Percentiles rank a stretch among this genome's conserved stretches.
Conservation (phyloP, 2,329 filamentous ascomycete species). For the Penicillium sp. region DNA sequence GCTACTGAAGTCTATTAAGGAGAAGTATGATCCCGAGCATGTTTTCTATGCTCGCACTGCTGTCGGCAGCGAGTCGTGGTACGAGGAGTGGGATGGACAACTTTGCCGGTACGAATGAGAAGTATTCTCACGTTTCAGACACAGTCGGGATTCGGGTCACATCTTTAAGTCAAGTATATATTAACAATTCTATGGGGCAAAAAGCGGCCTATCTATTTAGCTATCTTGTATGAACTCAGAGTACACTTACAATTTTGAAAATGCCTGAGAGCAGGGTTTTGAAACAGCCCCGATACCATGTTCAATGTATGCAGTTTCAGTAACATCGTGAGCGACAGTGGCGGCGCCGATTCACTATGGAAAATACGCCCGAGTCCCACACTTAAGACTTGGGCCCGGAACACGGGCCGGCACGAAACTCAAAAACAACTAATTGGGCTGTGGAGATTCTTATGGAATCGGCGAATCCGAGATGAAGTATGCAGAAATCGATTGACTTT, state of each 20-base stretch:
- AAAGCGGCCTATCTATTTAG: not conserved
- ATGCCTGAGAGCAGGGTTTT: too few species aligned
- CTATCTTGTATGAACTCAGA: too few species aligned
- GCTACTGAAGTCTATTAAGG: conserved; percentile 3
- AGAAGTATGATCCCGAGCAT: conserved; percentile 13
- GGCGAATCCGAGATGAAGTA: too few species aligned
- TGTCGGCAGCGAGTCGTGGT: conserved; percentile 13
- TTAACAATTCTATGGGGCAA: not conserved
- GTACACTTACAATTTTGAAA: too few species aligned
- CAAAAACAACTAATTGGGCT: not conserved
- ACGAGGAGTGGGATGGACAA: conserved; percentile 1
- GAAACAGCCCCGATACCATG: too few species aligned
- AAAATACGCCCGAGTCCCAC: not conserved
- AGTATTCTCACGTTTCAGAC: not conserved
- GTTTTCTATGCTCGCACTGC: conserved; percentile 12
- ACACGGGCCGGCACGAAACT: not conserved
- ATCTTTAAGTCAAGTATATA: not conserved
- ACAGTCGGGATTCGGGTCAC: not conserved
- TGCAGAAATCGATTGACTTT: too few species aligned
- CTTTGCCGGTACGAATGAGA: not conserved
- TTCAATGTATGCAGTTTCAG: too few species aligned
- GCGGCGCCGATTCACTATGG: not conserved
- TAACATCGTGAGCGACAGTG: too few species aligned
- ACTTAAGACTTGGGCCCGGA: not conserved
- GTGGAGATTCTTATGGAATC: not conserved